phyloP scores from a whole-genome alignment of 768 basidiomycete genomes.

The Phlebiopsis flavidoalba region DNA sequence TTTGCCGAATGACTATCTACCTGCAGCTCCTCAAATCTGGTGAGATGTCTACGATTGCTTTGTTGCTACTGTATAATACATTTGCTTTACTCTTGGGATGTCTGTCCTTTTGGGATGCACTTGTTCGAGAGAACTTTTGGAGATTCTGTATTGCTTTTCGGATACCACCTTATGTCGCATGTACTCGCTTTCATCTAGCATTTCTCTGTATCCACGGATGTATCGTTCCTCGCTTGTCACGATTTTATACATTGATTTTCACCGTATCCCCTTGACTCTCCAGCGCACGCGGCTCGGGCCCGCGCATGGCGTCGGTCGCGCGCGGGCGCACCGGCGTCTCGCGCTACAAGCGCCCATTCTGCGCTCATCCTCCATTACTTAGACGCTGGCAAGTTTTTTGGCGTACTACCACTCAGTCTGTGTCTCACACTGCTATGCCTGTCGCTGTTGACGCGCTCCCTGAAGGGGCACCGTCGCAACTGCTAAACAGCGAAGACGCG shows the following conservation, averaged over 20 bases:
- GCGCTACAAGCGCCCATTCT: background rate
- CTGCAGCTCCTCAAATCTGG: constrained; percentile 73
- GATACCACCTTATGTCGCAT: constrained; percentile 6
- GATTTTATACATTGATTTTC: background rate
- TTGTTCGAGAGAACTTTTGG: background rate
- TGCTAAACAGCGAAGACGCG: constrained; percentile 24
- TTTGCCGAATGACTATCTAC: constrained; percentile 71
- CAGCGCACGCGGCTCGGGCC: too few species aligned
- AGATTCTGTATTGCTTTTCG: constrained; percentile 3
- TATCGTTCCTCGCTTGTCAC: background rate
- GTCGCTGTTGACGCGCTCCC: constrained; percentile 23
- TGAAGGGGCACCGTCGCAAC: constrained; percentile 21
- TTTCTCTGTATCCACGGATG: constrained; percentile 1
- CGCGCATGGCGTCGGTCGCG: too few species aligned
- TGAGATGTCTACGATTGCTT: constrained; percentile 22
- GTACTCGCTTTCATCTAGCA: constrained; percentile 4
- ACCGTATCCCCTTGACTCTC: background rate
- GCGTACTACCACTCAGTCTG: background rate
- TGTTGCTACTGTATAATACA: constrained; percentile 5
- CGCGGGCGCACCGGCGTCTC: background rate
- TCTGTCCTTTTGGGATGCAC: background rate
- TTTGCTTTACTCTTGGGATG: background rate
- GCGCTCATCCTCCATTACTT: background rate
- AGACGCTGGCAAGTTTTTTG: constrained; percentile 6
- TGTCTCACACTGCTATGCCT: constrained; percentile 17